phyloP scores from a whole-genome alignment of 2,329 filamentous ascomycete species.

The Epichloe elymi region DNA sequence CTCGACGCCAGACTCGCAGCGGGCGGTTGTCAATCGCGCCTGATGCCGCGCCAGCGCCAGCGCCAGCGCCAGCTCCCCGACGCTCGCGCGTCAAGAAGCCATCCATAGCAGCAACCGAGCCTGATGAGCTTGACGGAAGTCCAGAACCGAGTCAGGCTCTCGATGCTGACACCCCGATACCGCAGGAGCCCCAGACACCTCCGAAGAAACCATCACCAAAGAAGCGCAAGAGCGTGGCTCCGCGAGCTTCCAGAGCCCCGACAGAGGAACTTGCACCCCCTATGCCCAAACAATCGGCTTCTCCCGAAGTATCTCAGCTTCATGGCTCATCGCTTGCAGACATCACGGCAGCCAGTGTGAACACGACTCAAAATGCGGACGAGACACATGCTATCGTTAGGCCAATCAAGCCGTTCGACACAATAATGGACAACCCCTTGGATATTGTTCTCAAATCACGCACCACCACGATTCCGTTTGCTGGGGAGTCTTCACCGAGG shows the following conservation, averaged over 20 bases:
- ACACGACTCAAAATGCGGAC: constrained; percentile 22
- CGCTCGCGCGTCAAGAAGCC: constrained; percentile 29
- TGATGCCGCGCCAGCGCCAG: constrained; percentile 32
- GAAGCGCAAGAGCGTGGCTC: constrained; percentile 52
- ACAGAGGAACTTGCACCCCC: constrained; percentile 28
- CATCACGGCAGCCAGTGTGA: constrained; percentile 55
- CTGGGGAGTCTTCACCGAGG: constrained; percentile 66
- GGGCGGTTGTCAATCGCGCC: constrained; percentile 29
- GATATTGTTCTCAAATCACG: constrained; percentile 86
- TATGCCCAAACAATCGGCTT: constrained; percentile 39
- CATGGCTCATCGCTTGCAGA: constrained; percentile 53
- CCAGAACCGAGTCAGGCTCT: constrained; percentile 20
- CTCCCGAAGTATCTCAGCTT: constrained; percentile 39
- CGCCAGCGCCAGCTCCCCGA: constrained; percentile 34
- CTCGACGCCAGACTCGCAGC: constrained; percentile 35
- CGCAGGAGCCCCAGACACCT: constrained; percentile 19
- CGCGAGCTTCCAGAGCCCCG: constrained; percentile 26
- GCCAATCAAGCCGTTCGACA: constrained; percentile 63
- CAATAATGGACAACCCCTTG: constrained; percentile 76
- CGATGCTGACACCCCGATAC: constrained; percentile 21
- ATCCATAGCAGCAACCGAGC: constrained; percentile 10
- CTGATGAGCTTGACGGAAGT: constrained; percentile 5
- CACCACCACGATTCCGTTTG: constrained; percentile 50
- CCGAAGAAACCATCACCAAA: constrained; percentile 37
- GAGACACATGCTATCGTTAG: constrained; percentile 36